Conservation (phyloP, 23 red algal genomes). For the Gracilaria gracilis region DNA sequence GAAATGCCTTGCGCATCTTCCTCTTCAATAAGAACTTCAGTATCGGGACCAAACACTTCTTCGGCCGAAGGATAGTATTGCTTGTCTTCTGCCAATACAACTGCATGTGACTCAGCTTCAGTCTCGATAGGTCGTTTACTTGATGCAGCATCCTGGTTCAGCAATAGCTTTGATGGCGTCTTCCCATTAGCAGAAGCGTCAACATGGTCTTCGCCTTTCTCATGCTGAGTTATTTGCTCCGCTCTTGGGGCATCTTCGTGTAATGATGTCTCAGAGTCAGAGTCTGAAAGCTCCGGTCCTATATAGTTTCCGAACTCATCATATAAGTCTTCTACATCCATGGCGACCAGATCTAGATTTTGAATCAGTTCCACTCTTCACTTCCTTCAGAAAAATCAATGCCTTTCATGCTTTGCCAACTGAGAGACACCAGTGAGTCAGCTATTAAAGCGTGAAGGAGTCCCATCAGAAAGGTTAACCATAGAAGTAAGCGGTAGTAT, state of each 20-base stretch:
- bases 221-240: neutral
- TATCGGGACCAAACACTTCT: constrained; percentile 83
- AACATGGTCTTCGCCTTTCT: constrained; percentile 13
- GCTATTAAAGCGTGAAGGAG: no score
- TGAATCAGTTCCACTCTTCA: neutral
- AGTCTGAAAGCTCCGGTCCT: constrained; percentile 70
- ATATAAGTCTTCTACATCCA: constrained; percentile 73
- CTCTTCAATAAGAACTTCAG: constrained; percentile 88
- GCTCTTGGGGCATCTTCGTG: constrained; percentile 6
- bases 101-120: constrained; percentile 4
- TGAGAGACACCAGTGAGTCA: neutral
- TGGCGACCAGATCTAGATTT: neutral
- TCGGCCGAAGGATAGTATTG: constrained; percentile 80
- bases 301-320: constrained; percentile 97
- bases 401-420: neutral
- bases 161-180: neutral
- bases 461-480: no score
- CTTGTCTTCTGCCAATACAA: constrained; percentile 91
- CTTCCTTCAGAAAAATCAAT: neutral
- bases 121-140: neutral
- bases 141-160: constrained; percentile 23
- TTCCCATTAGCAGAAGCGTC: neutral
- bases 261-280: constrained; percentile 32
- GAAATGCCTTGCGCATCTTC: constrained; percentile 86
- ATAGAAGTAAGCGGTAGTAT: no score